Base-by-base conservation (phyloP, 805 yeast species). In the Lachancea mirantina region DNA sequence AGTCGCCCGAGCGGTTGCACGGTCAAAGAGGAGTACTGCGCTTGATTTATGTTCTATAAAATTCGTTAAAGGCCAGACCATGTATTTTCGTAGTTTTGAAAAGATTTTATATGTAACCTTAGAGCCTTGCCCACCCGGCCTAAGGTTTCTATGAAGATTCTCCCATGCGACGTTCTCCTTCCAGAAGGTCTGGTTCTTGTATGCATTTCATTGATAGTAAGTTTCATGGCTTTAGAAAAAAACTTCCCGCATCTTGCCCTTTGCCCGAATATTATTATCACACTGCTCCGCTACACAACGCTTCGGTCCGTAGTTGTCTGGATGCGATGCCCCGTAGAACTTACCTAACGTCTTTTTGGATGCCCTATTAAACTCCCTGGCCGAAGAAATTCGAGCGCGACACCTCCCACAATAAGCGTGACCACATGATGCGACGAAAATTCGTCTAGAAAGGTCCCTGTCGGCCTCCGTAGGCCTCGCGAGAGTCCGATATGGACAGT, bases 381-480 rank as follows among this genome's bases (percentile, higher is more conserved):
- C 47, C 45, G 70, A 67, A 11, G 69, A 70, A n/a, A 80, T 74
- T 45, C 76, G 70, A 42, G 73, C 73, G 14, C 80, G 81, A 58
- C 96, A 85, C 25, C 89, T 58, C 1, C 95, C 96, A 56, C 96
- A 85, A 52, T 74, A 85, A 1, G 77, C 70, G 60, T 85, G 96
- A 0, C 95, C 95, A 62, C 96, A 85, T 23, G 61, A 57, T 0
- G 83, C 70, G 13, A 69, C 67, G 48, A 78, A 85, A 2, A 80
- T 70, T 39, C 85, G 68, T 46, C 67, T 74, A 0, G 88, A 78
- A 20, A 82, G 59, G 35, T 71, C 78, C 13, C 61, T 47, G 47
- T 83, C 94, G 0, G 63, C 60, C 8, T 62, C 65, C 0, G 78
- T 68, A n/a, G 77, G 59, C 17, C 61, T 58, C 10, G 56, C 50